Evolutionary conservation across 495 filamentous ascomycete genomes (phyloP).

Genomic region (Cladorrhinum samala): DNA sequence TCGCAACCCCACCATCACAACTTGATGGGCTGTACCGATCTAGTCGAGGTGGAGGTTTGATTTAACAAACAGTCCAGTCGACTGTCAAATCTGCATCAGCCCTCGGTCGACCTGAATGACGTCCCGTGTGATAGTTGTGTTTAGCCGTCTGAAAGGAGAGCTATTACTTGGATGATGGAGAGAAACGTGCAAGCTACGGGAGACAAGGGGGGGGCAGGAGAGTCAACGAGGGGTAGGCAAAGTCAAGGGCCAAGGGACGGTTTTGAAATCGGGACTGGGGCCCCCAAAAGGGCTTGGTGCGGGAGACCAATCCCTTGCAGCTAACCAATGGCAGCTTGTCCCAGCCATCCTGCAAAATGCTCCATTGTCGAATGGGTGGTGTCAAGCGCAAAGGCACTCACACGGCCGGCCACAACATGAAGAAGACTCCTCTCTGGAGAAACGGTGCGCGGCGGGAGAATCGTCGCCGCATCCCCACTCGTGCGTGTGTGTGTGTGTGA

Average conservation of each 20-base stretch:
- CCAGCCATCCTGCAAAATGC: conserved; percentile 40
- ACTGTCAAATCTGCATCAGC: too few species aligned
- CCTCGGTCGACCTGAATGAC: background rate
- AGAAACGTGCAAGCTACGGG: background rate
- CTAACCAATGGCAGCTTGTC: conserved; percentile 33
- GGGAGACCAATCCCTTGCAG: conserved; percentile 9
- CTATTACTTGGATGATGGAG: background rate
- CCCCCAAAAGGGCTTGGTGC: conserved; percentile 15
- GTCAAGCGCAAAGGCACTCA: conserved; percentile 1
- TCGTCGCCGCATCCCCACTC: background rate
- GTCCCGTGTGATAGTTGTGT: background rate
- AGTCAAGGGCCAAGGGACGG: background rate
- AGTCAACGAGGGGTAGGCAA: background rate
- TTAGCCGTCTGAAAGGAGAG: too few species aligned
- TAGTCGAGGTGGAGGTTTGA: too few species aligned
- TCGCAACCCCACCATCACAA: too few species aligned
- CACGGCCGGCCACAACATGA: background rate
- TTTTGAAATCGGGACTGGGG: conserved; percentile 4
- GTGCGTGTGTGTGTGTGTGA: background rate
- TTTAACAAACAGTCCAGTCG: too few species aligned
- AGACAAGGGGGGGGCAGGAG: too few species aligned
- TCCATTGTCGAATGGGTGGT: conserved; percentile 9
- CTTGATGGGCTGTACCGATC: too few species aligned
- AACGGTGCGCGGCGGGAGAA: background rate
- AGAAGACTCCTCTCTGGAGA: background rate